A percentile compares a stretch with the other conserved stretches of the same genome.
Evolutionary conservation across 1,139 yeast species (phyloP).

Genomic region (Pichia sp.): DNA sequence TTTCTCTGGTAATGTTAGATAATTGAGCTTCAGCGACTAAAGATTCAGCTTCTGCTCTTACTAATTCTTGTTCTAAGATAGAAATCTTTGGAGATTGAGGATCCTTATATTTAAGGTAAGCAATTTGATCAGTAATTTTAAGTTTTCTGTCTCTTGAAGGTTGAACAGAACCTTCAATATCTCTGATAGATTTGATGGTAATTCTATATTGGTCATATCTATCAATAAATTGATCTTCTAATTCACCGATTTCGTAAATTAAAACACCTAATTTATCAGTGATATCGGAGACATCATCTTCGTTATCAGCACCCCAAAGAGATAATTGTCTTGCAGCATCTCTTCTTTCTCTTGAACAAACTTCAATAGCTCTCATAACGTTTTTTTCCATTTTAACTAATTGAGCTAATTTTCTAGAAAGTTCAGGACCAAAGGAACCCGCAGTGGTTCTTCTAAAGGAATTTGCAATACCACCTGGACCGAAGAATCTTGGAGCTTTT

Average conservation of each 20-base stretch:
- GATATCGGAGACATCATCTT: conserved; percentile 77
- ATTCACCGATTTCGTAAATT: conserved; percentile 75
- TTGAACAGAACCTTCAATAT: conserved; percentile 81
- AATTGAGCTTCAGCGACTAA: conserved; percentile 88
- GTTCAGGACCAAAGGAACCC: conserved; percentile 71
- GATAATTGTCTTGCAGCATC: conserved; percentile 81
- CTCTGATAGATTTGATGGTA: conserved; percentile 72
- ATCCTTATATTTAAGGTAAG: conserved; percentile 75
- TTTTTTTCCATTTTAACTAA: conserved; percentile 78
- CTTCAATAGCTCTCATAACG: conserved; percentile 72
- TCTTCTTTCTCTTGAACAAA: conserved; percentile 71
- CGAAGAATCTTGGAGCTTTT: conserved; percentile 55
- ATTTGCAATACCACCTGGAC: conserved; percentile 62
- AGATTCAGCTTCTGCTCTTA: conserved; percentile 86
- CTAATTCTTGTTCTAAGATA: conserved; percentile 80
- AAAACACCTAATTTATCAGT: conserved; percentile 83
- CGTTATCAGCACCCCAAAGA: conserved; percentile 79
- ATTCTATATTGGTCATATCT: conserved; percentile 82
- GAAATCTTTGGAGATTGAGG: conserved; percentile 78
- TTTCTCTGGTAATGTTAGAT: conserved; percentile 81
- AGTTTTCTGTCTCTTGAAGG: conserved; percentile 84
- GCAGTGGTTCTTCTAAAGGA: conserved; percentile 66
- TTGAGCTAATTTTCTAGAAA: conserved; percentile 69
- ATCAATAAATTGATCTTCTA: conserved; percentile 83
- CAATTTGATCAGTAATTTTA: conserved; percentile 79